Base-by-base conservation (phyloP, 805 yeast species). In the Debaryomyces tyrocola region DNA sequence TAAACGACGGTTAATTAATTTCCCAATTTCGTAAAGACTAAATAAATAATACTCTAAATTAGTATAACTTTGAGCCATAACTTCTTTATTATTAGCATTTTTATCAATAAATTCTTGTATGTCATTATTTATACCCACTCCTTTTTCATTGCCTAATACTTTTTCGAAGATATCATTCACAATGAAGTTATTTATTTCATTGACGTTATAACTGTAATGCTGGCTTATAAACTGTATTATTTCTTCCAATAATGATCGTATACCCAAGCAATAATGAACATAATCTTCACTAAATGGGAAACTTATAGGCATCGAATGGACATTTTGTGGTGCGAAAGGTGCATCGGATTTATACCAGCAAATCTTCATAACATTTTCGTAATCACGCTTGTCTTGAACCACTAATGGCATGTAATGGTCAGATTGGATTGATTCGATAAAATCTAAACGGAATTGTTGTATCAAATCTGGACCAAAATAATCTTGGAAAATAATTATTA, bases 351-450 rank as follows among this genome's bases (percentile, higher is more conserved):
- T 73, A 60, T 84, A 83, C 95, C 95, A 89, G 51, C 89, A 78
- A 1, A 83, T 76, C 20, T 73, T 74, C 48, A 85, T 72, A 29
- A 87, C 81, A 50, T 81, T 80, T 17, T 81, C 83, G 61, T 83
- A 88, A 41, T 85, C 77, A 10, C 73, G 69, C 35, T 68, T 62
- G 42, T 82, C 82, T 50, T 83, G 78, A 28, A 90, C 82, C 0
- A 79, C 79, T 70, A 90, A 78, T 10, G 97, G 96, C 90, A 88
- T 89, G 53, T 89, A 88, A 61, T 89, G 94, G 60, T 92, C 97
- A 20, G 85, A 84, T 49, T 80, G 78, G 33, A 90, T 79, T 5
- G 85, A 69, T 8, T 75, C 74, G 28, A 73, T 66, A 67, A 90
- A 92, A 41, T 84, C 85, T 10, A 62, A 62, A 20, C 78, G 72